A percentile compares a stretch with the other conserved stretches of the same genome.
These are phyloP conservation scores for Blastobotrys arbuscula DNA, from an alignment of 1,139 yeast species.

Conservation along the genomic window DNA sequence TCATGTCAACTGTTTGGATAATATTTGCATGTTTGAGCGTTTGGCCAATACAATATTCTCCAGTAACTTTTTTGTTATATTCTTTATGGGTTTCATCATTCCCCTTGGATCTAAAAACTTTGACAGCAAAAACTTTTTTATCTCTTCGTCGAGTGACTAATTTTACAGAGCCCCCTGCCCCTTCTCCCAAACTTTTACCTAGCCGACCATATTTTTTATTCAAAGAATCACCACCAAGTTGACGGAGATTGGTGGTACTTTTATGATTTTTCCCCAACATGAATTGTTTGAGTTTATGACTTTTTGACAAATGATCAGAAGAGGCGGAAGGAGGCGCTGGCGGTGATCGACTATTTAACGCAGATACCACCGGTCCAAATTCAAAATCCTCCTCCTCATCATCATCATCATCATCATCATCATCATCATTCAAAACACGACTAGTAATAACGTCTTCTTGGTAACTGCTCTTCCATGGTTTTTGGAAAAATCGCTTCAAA, in stretches of 20 bases:
- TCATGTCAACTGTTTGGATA: conserved; percentile 84
- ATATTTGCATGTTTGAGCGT: conserved; percentile 88
- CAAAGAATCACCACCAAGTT: conserved; percentile 35
- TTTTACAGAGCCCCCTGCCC: conserved; percentile 92
- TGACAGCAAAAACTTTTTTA: conserved; percentile 77
- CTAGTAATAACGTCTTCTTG: neutral
- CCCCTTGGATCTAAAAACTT: conserved; percentile 78
- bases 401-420: conserved; percentile 7
- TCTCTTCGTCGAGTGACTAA: conserved; percentile 66
- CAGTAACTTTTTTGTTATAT: conserved; percentile 88
- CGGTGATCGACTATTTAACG: neutral
- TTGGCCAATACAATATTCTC: conserved; percentile 92
- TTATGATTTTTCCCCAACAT: conserved; percentile 14
- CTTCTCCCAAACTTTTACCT: conserved; percentile 88
- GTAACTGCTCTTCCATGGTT: conserved; percentile 17
- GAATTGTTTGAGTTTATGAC: conserved; percentile 10
- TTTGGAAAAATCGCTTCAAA: conserved; percentile 31
- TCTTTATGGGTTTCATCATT: conserved; percentile 76
- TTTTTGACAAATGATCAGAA: neutral
- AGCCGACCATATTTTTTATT: conserved; percentile 75
- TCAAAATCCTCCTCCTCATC: conserved; percentile 6
- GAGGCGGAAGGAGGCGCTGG: neutral
- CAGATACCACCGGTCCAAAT: neutral
- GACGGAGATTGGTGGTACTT: conserved; percentile 19
- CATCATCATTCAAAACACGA: neutral